Conservation (phyloP, 345 rosid genomes). For the Theobroma cacao region DNA sequence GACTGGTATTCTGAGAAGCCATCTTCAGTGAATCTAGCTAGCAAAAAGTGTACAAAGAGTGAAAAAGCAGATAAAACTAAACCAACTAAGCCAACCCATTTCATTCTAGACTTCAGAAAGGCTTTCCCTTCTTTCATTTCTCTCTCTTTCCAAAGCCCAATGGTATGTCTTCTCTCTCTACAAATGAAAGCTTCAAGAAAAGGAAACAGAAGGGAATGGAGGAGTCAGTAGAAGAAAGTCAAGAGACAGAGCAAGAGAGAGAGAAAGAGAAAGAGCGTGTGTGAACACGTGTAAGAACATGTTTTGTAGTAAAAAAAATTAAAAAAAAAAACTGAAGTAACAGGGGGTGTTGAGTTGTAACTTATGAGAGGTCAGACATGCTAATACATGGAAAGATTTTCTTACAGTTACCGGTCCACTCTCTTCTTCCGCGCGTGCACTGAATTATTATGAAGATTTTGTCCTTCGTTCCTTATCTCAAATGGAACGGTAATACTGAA, state of each 20-base stretch:
- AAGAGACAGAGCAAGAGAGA: constrained; percentile 14
- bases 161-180: not conserved
- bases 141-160: not conserved
- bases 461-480: not conserved
- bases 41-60: constrained; percentile 72
- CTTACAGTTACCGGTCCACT: not conserved
- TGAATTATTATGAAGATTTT: too few relatives aligned
- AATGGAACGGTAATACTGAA: not conserved
- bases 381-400: not conserved
- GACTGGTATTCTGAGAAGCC: constrained; percentile 78
- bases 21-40: constrained; percentile 74
- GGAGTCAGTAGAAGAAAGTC: constrained; percentile 1
- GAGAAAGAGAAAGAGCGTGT: not conserved
- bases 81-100: constrained; percentile 85
- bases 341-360: constrained; percentile 7
- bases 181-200: not conserved
- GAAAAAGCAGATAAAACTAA: constrained; percentile 72
- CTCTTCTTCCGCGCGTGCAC: not conserved
- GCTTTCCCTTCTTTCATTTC: constrained; percentile 76
- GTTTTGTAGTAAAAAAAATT: not conserved
- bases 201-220: not conserved
- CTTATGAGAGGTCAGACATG: constrained; percentile 23
- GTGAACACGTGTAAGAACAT: constrained; percentile 10
- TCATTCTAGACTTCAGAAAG: constrained; percentile 71
- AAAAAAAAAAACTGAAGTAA: not conserved